Conservation (phyloP, 148 eudicot genomes). For the Nepenthes gracilis region DNA sequence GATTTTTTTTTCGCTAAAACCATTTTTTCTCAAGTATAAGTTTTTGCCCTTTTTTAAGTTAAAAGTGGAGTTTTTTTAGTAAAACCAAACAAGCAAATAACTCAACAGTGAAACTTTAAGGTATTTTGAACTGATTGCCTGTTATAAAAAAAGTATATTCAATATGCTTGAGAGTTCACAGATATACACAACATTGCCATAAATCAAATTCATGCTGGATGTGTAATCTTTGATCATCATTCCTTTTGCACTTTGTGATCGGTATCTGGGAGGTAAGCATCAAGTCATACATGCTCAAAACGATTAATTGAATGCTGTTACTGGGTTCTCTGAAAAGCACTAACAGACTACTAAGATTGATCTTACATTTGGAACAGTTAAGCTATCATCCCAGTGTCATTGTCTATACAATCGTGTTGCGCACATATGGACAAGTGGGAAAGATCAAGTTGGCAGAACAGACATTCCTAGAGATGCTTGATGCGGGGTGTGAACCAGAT, state of each 20-base stretch:
- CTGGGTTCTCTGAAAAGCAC: neutral
- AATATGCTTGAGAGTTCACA: too few relatives aligned
- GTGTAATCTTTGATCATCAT: too few relatives aligned
- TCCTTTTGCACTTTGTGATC: neutral
- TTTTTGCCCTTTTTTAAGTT: too few relatives aligned
- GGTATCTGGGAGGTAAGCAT: neutral
- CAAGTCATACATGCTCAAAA: neutral
- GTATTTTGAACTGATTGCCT: too few relatives aligned
- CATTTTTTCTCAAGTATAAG: too few relatives aligned
- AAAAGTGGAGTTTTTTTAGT: too few relatives aligned
- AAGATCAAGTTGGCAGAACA: conserved; percentile 84
- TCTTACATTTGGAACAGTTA: conserved; percentile 47
- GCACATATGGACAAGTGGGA: conserved; percentile 91
- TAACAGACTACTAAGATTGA: conserved; percentile 8
- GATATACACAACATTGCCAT: too few relatives aligned
- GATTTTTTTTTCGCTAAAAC: too few relatives aligned
- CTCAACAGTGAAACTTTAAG: too few relatives aligned
- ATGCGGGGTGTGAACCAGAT: conserved; percentile 92
- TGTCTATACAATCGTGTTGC: conserved; percentile 76
- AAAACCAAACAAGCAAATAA: too few relatives aligned
- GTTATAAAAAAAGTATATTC: too few relatives aligned
- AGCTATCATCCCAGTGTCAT: conserved; percentile 79
- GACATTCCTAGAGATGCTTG: conserved; percentile 94
- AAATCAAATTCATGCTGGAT: too few relatives aligned
- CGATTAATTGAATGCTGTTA: neutral